A percentile compares a stretch with the other conserved stretches of the same genome.
Conservation (phyloP, 2,329 filamentous ascomycete species). For the Apiospora phragmitis region DNA sequence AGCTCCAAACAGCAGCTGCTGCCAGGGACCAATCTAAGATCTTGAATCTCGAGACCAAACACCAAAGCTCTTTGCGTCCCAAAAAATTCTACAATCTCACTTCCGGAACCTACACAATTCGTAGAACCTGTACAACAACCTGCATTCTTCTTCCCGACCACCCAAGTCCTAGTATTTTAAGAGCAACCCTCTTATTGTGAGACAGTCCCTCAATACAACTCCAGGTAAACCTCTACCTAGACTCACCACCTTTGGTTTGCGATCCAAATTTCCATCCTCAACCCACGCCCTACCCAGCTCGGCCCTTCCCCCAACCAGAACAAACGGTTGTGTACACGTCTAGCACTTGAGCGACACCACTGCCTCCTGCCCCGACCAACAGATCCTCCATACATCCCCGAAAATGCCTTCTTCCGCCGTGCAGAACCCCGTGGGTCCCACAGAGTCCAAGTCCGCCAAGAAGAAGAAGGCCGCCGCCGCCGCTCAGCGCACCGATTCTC, state of each 20-base stretch:
- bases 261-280: not conserved
- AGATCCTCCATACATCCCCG: constrained; percentile 20
- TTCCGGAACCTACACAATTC: not conserved
- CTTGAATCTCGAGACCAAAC: constrained; percentile 1
- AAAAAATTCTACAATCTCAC: not conserved
- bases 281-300: not conserved
- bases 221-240: not conserved
- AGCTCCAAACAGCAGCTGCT: constrained; percentile 1
- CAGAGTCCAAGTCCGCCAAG: constrained; percentile 66
- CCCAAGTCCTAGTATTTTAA: constrained; percentile 1
- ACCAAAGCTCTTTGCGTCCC: not conserved
- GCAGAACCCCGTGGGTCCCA: constrained; percentile 61
- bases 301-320: not conserved
- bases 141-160: constrained; percentile 3
- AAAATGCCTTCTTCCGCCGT: constrained; percentile 64
- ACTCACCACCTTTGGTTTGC: not conserved
- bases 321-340: not conserved
- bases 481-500: constrained; percentile 53
- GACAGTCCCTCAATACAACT: not conserved
- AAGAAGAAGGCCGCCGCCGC: constrained; percentile 65
- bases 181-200: not conserved
- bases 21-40: not conserved
- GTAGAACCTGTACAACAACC: not conserved
- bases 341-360: not conserved
- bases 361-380: not conserved